Percentiles rank a stretch among this genome's conserved stretches.
Conservation (phyloP, 1,139 yeast species). For the Yamadazyma atlantica region DNA sequence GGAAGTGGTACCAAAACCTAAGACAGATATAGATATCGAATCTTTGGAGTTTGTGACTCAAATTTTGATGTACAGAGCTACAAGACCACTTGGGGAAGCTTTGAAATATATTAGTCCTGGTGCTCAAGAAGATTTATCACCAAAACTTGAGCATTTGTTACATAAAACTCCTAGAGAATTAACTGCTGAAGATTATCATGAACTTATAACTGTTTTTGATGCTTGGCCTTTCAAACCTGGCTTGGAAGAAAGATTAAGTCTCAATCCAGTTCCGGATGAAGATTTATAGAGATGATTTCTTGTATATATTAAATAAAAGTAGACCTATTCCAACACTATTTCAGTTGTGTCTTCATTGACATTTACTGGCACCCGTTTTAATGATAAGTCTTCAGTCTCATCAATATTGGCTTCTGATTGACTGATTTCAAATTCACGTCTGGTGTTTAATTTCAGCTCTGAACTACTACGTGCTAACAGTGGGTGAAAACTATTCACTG, state of each 20-base stretch:
- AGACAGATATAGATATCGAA: slow-evolving; percentile 44
- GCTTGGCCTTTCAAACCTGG: slow-evolving; percentile 88
- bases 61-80: slow-evolving; percentile 56
- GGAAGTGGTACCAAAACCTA: slow-evolving; percentile 56
- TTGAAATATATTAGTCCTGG: slow-evolving; percentile 75
- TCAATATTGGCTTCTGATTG: no score
- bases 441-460: not conserved
- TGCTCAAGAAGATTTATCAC: slow-evolving; percentile 60
- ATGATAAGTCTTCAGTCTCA: slow-evolving; percentile 4
- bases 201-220: slow-evolving; percentile 52
- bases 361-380: slow-evolving; percentile 4
- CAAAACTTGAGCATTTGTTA: slow-evolving; percentile 20
- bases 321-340: not conserved
- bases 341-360: not conserved
- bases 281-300: slow-evolving; percentile 1
- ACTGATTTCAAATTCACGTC: no score
- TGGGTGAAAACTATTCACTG: no score
- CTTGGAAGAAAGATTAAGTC: slow-evolving; percentile 12
- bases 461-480: not conserved
- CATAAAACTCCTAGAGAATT: slow-evolving; percentile 50
- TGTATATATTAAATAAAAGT: not conserved
- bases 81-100: slow-evolving; percentile 37
- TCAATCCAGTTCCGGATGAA: slow-evolving; percentile 12
- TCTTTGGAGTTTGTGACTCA: slow-evolving; percentile 69
- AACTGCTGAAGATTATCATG: slow-evolving; percentile 51